These are phyloP conservation scores for Phytophthora podocarpi DNA, from an alignment of 352 stramenopile species.

Conservation along the genomic window DNA sequence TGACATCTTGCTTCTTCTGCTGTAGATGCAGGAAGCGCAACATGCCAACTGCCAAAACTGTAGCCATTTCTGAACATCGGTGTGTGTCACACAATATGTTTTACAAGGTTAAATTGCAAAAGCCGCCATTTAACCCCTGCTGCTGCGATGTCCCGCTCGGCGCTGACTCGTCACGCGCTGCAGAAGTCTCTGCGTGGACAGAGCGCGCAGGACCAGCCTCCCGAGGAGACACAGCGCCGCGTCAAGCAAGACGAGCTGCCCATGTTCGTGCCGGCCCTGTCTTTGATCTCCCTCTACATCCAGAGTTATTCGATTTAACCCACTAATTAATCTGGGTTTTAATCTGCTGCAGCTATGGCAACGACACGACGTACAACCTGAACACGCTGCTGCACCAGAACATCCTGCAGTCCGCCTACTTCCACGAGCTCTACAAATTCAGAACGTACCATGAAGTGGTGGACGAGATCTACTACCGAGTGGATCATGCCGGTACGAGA, in stretches of 20 bases:
- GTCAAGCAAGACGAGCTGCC: constrained; percentile 82
- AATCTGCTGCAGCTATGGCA: constrained; percentile 65
- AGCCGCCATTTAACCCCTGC: too few relatives aligned
- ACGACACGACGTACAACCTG: constrained; percentile 94
- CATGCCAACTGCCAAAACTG: too few relatives aligned
- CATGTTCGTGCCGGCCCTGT: constrained; percentile 53
- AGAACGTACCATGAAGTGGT: constrained; percentile 98
- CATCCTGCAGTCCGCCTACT: constrained; percentile 96
- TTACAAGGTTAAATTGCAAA: too few relatives aligned
- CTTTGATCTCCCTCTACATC: neutral
- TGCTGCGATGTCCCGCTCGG: constrained; percentile 79
- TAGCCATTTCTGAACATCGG: neutral
- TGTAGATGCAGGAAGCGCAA: neutral
- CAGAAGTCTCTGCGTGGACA: constrained; percentile 63
- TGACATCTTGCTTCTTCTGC: neutral
- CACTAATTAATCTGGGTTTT: neutral
- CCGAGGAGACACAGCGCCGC: constrained; percentile 54
- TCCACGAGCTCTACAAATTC: constrained; percentile 92
- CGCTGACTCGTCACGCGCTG: constrained; percentile 65
- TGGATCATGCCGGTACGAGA: constrained; percentile 74
- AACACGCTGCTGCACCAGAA: constrained; percentile 96
- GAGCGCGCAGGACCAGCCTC: constrained; percentile 28
- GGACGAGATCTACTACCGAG: constrained; percentile 92
- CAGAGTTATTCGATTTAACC: constrained; percentile 8
- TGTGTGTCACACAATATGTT: neutral